phyloP scores from a whole-genome alignment of 345 rosid genomes.

The Populus nigra region DNA sequence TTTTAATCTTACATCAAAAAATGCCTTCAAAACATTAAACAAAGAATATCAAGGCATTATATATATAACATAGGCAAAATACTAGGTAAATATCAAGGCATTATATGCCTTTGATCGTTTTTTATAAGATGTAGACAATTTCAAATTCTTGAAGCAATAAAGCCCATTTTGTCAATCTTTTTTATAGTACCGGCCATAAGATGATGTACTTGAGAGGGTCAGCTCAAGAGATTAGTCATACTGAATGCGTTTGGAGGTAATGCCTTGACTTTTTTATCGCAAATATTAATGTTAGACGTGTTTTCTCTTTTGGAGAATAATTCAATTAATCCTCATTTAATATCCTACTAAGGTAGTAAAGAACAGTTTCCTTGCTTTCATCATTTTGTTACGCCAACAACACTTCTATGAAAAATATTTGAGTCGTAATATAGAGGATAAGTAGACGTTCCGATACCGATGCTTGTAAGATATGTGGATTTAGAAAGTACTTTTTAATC shows the following conservation, averaged over 20 bases:
- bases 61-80: too few relatives aligned
- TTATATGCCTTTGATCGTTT: neutral
- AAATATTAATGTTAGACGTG: neutral
- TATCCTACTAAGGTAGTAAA: neutral
- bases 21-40: too few relatives aligned
- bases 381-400: neutral
- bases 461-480: neutral
- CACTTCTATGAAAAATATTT: neutral
- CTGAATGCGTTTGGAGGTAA: neutral
- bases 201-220: conserved; percentile 1
- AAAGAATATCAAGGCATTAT: too few relatives aligned
- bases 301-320: neutral
- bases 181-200: neutral
- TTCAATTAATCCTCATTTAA: neutral
- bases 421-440: neutral
- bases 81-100: too few relatives aligned
- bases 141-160: too few relatives aligned
- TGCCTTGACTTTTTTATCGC: neutral
- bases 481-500: neutral
- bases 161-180: too few relatives aligned
- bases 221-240: neutral
- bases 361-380: neutral
- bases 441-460: accelerated
- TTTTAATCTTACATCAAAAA: too few relatives aligned
- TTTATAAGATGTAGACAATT: too few relatives aligned